Evolutionary conservation across 2,329 filamentous ascomycete species (phyloP), one percentile per base, ranked within the genome.

Genomic region (Xylogone sp.): DNA sequence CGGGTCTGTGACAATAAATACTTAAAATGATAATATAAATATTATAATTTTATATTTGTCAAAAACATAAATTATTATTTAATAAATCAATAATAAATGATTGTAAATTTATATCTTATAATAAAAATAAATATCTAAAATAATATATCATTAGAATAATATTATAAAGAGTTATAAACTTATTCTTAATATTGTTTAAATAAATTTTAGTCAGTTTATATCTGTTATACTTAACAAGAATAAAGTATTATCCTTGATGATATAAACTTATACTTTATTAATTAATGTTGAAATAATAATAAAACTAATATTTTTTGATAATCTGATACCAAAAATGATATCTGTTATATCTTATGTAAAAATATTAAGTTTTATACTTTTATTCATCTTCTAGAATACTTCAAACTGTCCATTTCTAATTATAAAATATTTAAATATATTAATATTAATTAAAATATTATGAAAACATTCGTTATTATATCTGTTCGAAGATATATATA

Each of bases 151-250:
- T 16, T 31, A 31, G 27, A 8, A 31, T 31, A 31, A 8, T 7
- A 42, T 20, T 21, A 42, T 29, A 19, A 13, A 27, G 19, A 46
- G 24, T 22, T 50, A 13, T 18, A 21, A 31, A 31, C 7, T 13
- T 2, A 44, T 53, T 49, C 2, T 42, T 43, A 21, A 53, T 27
- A 21, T 43, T 53, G 42, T 53, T 50, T 19, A 47, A 47, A 34
- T 53, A 47, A 3, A 50, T 39, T 44, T 31, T 12, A 49, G 19
- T 7, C 47, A 45, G 16, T 51, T 43, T 27, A 54, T 51, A 48
- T 54, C 42, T 19, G 22, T 21, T 31, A 48, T 21, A 22, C 21
- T 19, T n/a, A 51, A 20, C 34, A 56, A 39, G 42, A 53, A 53
- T 31, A 39, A 43, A 12, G 44, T 53, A 46, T 50, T 49, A 42